A percentile compares a stretch with the other conserved stretches of the same genome.
Conservation (phyloP, 176 grass and related monocot genomes). For the Oropetium thomaeum region DNA sequence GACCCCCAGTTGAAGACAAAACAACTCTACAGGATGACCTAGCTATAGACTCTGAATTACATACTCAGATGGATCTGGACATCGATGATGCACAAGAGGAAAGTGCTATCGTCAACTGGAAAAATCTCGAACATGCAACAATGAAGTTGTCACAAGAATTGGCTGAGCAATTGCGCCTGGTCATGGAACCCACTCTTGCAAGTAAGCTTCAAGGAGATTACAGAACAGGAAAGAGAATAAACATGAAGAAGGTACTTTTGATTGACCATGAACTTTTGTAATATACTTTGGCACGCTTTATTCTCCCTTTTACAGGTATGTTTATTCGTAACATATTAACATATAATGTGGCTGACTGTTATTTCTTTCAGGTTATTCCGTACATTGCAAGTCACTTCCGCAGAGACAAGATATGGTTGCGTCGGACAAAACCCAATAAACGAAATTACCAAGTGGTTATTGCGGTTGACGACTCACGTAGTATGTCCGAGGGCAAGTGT, state of each 20-base stretch:
- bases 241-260: conserved; percentile 97
- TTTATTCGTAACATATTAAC: conserved; percentile 31
- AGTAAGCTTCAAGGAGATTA: conserved; percentile 99
- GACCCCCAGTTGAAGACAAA: conserved; percentile 46
- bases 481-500: conserved; percentile 91
- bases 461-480: conserved; percentile 84
- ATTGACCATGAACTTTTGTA: not conserved
- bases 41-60: conserved; percentile 25
- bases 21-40: conserved; percentile 28
- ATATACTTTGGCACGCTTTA: not conserved
- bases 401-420: conserved; percentile 93
- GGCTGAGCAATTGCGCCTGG: conserved; percentile 88
- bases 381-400: conserved; percentile 93
- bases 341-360: conserved; percentile 9
- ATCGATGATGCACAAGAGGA: conserved; percentile 31
- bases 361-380: conserved; percentile 71
- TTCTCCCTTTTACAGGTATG: not conserved
- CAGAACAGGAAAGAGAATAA: conserved; percentile 98
- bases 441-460: conserved; percentile 92
- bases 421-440: conserved; percentile 94
- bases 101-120: conserved; percentile 69
- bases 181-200: conserved; percentile 94
- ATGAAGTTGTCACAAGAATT: conserved; percentile 88
- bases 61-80: conserved; percentile 48
- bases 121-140: conserved; percentile 64